Evolutionary conservation across 441 rosid genomes (phyloP).

Genomic region (Adansonia rubrostipa): DNA sequence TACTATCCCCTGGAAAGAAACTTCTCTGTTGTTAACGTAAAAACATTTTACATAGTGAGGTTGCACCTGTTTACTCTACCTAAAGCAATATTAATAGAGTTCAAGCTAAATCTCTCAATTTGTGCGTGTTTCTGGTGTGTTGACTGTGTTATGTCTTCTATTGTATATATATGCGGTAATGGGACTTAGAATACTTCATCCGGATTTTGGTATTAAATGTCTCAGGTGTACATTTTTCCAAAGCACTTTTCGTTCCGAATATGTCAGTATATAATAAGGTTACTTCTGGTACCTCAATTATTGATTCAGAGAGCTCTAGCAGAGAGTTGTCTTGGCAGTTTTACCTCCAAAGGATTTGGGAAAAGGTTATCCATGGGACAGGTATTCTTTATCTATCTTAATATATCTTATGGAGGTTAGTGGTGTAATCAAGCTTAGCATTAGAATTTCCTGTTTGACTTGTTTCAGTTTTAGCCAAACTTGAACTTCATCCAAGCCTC

Average conservation of each 20-base stretch:
- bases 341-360: slow-evolving; percentile 75
- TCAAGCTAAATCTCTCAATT: neutral
- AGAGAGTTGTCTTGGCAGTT: slow-evolving; percentile 81
- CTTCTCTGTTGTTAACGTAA: neutral
- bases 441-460: neutral
- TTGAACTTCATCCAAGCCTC: neutral
- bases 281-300: slow-evolving; percentile 55
- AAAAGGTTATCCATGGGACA: slow-evolving; percentile 62
- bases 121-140: neutral
- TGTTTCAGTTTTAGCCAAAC: neutral
- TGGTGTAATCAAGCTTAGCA: neutral
- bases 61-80: neutral
- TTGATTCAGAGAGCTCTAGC: slow-evolving; percentile 45
- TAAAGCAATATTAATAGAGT: neutral
- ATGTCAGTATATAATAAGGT: slow-evolving; percentile 81
- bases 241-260: slow-evolving; percentile 81
- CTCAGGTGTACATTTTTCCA: slow-evolving; percentile 73
- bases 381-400: slow-evolving; percentile 38
- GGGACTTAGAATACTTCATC: slow-evolving; percentile 18
- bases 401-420: neutral
- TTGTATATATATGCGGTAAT: neutral
- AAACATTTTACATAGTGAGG: neutral
- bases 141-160: neutral
- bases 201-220: slow-evolving; percentile 23
- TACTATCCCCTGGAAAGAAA: neutral